Conservation (phyloP, 2,329 filamentous ascomycete genomes). For the Fusarium siculi region DNA sequence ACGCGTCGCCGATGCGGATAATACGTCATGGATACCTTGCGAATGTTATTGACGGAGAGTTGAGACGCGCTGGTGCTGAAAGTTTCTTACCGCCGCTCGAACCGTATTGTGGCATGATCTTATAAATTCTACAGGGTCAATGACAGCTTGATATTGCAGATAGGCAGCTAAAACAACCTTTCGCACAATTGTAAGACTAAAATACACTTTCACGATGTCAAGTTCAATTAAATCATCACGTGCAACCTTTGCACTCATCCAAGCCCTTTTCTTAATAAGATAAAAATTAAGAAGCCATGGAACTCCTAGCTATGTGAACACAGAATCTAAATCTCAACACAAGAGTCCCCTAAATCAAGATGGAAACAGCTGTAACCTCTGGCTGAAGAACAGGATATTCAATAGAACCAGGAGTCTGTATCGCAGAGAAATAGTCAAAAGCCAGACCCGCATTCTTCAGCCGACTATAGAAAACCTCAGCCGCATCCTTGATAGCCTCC, state of each 20-base stretch:
- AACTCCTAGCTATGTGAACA: no score
- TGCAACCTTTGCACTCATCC: rapidly evolving
- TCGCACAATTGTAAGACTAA: rapidly evolving
- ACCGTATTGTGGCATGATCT: rapidly evolving
- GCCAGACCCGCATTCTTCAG: neutral
- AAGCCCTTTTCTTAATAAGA: neutral
- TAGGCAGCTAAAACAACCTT: no score
- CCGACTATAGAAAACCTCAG: conserved; percentile 1
- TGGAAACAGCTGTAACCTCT: conserved; percentile 23
- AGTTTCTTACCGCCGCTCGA: neutral
- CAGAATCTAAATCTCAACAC: rapidly evolving
- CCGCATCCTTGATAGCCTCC: neutral
- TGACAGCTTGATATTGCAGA: neutral
- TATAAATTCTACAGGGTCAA: neutral
- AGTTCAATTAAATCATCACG: neutral
- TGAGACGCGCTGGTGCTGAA: neutral
- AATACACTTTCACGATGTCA: neutral
- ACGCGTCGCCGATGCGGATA: rapidly evolving
- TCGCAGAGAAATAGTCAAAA: conserved; percentile 2
- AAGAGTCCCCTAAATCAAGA: neutral
- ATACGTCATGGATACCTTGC: neutral
- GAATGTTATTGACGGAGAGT: neutral
- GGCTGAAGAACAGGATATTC: conserved; percentile 22
- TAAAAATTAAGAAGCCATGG: neutral
- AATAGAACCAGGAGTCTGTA: conserved; percentile 13